Evolutionary conservation across 2,329 filamentous ascomycete genomes (phyloP).

Genomic region (Xylaria sp.): DNA sequence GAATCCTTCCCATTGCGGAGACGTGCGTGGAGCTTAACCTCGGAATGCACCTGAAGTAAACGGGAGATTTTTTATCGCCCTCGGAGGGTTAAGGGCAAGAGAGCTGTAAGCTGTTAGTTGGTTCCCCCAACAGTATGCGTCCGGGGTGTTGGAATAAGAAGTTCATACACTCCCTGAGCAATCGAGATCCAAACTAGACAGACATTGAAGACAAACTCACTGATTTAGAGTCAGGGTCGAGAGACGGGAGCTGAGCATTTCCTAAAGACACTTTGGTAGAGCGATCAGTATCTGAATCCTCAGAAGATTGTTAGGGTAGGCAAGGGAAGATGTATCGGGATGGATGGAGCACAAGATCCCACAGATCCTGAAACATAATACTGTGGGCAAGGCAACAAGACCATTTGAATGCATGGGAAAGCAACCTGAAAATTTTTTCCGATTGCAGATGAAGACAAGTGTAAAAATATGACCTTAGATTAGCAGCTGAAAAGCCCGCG

Average conservation of each 20-base stretch:
- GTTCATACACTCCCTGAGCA: not conserved
- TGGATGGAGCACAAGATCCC: not conserved
- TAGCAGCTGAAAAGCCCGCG: not conserved
- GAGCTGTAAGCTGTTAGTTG: not conserved
- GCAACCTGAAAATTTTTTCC: not conserved
- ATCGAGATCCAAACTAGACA: not conserved
- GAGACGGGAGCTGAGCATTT: not conserved
- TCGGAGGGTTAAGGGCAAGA: not conserved
- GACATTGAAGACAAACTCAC: not conserved
- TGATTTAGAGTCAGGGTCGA: not conserved
- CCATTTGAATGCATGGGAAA: not conserved
- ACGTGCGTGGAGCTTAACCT: not conserved
- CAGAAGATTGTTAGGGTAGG: not conserved
- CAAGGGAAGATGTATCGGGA: too few relatives aligned
- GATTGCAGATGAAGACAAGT: too few relatives aligned
- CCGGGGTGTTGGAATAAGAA: not conserved
- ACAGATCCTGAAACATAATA: not conserved
- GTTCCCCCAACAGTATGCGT: not conserved
- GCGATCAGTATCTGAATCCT: not conserved
- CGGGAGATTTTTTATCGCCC: slow-evolving; percentile 1
- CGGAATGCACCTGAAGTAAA: not conserved
- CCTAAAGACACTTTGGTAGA: not conserved
- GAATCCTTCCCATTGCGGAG: not conserved
- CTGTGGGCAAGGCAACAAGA: not conserved
- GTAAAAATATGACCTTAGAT: not conserved